These are phyloP conservation scores for Arctium minus DNA, from an alignment of 129 eudicot genomes.

Conservation along the genomic window DNA sequence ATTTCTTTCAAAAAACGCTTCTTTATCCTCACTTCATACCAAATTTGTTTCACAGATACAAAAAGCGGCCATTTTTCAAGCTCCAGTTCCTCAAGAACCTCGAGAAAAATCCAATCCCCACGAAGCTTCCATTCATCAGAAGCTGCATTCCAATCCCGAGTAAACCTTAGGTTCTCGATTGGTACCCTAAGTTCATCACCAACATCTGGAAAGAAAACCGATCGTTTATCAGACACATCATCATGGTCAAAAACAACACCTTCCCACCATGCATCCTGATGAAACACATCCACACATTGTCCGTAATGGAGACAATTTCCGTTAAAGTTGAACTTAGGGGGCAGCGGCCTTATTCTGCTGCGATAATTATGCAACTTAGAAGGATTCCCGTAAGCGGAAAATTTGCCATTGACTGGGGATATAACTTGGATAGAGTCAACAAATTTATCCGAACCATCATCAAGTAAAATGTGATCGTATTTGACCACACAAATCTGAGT, in stretches of 20 bases:
- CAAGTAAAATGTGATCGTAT: constrained; percentile 36
- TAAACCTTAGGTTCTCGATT: constrained; percentile 38
- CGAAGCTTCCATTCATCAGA: constrained; percentile 58
- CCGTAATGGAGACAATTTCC: constrained; percentile 52
- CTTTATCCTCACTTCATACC: constrained; percentile 74
- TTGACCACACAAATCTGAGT: constrained; percentile 33
- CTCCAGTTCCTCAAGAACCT: constrained; percentile 56
- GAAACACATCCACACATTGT: constrained; percentile 70
- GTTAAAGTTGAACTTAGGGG: constrained; percentile 23
- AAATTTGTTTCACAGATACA: constrained; percentile 73
- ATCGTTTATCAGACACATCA: constrained; percentile 38
- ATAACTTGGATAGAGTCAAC: constrained; percentile 34
- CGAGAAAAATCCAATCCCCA: constrained; percentile 74
- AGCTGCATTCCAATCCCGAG: constrained; percentile 64
- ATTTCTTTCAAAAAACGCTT: constrained; percentile 34
- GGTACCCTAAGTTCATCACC: constrained; percentile 63
- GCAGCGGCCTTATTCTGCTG: constrained; percentile 61
- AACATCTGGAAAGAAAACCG: constrained; percentile 76
- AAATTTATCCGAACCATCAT: constrained; percentile 35
- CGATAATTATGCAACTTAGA: constrained; percentile 16
- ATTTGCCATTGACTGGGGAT: constrained; percentile 24
- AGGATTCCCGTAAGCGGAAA: neutral
- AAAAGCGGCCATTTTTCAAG: constrained; percentile 41
- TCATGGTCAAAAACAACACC: constrained; percentile 74
- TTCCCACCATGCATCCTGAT: constrained; percentile 94